These are phyloP conservation scores for Amanita muscaria DNA, from an alignment of 768 basidiomycete genomes.

Conservation along the genomic window DNA sequence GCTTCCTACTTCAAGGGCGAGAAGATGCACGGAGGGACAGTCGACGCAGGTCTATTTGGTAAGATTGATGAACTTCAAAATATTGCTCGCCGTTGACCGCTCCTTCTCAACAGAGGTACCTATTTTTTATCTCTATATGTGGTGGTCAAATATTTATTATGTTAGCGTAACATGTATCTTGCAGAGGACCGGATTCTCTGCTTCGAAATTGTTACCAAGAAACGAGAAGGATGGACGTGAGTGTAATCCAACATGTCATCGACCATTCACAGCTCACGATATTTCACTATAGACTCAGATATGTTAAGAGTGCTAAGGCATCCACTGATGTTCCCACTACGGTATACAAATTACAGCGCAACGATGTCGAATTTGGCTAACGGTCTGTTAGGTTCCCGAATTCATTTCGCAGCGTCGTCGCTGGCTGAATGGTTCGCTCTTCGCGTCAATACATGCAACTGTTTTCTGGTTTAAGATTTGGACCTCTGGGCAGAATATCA, in stretches of 20 bases:
- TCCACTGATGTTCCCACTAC: constrained; percentile 92
- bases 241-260: constrained; percentile 25
- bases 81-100: neutral
- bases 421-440: constrained; percentile 85
- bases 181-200: constrained; percentile 88
- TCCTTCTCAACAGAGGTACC: constrained; percentile 5
- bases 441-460: constrained; percentile 89
- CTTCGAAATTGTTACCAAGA: constrained; percentile 91
- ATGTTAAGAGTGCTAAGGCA: constrained; percentile 91
- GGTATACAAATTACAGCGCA: constrained; percentile 27
- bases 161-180: constrained; percentile 90
- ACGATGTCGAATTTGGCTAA: too few species aligned
- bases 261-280: too few species aligned
- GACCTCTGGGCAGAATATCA: constrained; percentile 84
- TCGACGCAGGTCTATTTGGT: constrained; percentile 64
- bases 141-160: too few species aligned
- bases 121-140: neutral
- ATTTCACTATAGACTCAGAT: constrained; percentile 47
- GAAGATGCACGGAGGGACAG: constrained; percentile 61
- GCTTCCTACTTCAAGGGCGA: constrained; percentile 94
- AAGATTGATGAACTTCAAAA: constrained; percentile 13
- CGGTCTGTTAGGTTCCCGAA: constrained; percentile 76
- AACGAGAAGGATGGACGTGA: constrained; percentile 73
- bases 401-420: constrained; percentile 92
- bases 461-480: constrained; percentile 85